phyloP scores from a whole-genome alignment of 2,329 filamentous ascomycete genomes.

The Paraphoma chrysanthemicola region DNA sequence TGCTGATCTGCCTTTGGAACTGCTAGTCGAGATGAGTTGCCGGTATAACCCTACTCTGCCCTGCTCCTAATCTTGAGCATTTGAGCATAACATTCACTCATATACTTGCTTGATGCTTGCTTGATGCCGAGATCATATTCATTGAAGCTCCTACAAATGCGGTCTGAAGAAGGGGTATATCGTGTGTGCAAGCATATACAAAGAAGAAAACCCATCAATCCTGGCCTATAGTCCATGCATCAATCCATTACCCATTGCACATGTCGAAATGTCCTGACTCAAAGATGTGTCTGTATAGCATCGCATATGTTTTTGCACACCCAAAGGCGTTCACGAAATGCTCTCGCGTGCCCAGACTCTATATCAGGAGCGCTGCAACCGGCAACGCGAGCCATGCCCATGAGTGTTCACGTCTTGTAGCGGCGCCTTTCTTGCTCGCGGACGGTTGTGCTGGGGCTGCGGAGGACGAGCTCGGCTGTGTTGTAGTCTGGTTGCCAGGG shows the following conservation, averaged over 20 bases:
- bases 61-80: no score
- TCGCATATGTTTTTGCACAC: background rate
- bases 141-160: background rate
- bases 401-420: slow-evolving; percentile 1
- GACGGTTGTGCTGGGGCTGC: slow-evolving; percentile 20
- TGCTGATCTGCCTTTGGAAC: no score
- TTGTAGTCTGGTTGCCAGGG: slow-evolving; percentile 54
- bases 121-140: background rate
- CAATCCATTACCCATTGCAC: slow-evolving; percentile 9
- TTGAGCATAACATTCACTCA: no score
- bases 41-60: no score
- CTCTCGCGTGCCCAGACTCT: background rate
- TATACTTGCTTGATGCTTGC: no score
- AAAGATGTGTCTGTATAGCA: background rate
- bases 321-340: background rate
- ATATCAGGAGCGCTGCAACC: background rate
- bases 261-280: background rate
- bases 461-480: slow-evolving; percentile 7
- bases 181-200: slow-evolving; percentile 19
- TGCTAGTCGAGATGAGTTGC: no score
- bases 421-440: slow-evolving; percentile 23
- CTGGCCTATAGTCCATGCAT: slow-evolving; percentile 3
- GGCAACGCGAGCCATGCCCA: slow-evolving; percentile 2
- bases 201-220: background rate
- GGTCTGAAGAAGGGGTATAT: slow-evolving; percentile 18